A percentile compares a stretch with the other conserved stretches of the same genome.
phyloP scores from a whole-genome alignment of 495 filamentous ascomycete genomes.

The Hyphodiscus hymeniophilus region DNA sequence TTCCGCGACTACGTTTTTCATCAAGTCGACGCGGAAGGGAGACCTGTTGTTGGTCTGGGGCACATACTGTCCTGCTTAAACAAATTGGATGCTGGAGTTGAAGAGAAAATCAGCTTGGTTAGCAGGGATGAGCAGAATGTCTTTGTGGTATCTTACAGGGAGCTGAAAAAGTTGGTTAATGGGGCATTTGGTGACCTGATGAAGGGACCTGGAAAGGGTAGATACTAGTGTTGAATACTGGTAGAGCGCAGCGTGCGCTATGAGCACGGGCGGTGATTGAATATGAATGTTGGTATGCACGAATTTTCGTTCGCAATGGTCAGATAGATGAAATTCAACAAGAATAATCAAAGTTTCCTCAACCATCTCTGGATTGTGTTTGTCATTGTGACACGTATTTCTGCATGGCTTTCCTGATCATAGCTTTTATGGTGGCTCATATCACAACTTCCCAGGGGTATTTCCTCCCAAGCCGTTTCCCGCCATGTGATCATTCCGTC shows the following conservation, averaged over 20 bases:
- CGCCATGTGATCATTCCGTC: too few relatives aligned
- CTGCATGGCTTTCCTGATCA: too few relatives aligned
- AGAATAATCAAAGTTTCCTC: not conserved
- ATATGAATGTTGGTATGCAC: not conserved
- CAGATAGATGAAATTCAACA: not conserved
- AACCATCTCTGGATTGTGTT: too few relatives aligned
- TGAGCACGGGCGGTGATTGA: too few relatives aligned
- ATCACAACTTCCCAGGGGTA: too few relatives aligned
- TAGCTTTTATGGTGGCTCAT: too few relatives aligned
- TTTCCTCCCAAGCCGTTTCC: too few relatives aligned
- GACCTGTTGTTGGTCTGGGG: constrained; percentile 71
- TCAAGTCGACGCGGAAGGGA: constrained; percentile 75
- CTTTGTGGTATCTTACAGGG: constrained; percentile 79
- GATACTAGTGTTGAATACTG: constrained; percentile 1
- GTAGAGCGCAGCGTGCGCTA: too few relatives aligned
- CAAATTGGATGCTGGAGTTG: constrained; percentile 83
- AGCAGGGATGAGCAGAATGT: constrained; percentile 82
- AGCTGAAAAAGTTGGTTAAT: constrained; percentile 72
- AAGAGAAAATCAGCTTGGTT: constrained; percentile 79
- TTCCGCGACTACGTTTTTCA: constrained; percentile 98
- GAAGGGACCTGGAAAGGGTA: constrained; percentile 8
- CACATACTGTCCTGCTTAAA: constrained; percentile 79
- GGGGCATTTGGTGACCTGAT: constrained; percentile 77
- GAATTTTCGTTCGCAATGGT: not conserved
- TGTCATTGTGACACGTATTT: too few relatives aligned